Percentiles rank a stretch among this genome's conserved stretches.
phyloP scores from a whole-genome alignment of 306 rosid species.

The Lathyrus tuberosus region DNA sequence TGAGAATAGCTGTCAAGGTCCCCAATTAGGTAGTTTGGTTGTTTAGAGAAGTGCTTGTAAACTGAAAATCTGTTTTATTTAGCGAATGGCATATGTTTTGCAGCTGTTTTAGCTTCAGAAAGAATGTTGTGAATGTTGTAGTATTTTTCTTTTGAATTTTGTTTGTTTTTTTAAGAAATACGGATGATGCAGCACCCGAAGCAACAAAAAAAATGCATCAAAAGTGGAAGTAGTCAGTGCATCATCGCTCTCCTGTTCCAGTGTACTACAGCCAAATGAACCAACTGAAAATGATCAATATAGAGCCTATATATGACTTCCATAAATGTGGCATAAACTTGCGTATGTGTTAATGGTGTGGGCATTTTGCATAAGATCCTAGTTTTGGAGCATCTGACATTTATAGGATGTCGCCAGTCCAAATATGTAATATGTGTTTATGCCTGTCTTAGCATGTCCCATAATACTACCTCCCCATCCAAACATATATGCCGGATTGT shows the following conservation, averaged over 20 bases:
- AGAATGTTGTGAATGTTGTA: not conserved
- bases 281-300: conserved; percentile 4
- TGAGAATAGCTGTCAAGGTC: conserved; percentile 8
- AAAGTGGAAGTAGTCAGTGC: not conserved
- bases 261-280: not conserved
- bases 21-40: conserved; percentile 17
- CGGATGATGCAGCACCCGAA: not conserved
- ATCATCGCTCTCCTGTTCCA: not conserved
- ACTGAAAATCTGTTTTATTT: not conserved
- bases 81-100: conserved; percentile 7
- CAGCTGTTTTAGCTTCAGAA: conserved; percentile 10
- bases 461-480: not conserved
- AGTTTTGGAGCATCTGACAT: not conserved
- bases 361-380: conserved; percentile 7
- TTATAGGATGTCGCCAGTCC: not conserved
- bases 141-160: conserved; percentile 8
- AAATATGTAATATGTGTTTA: not conserved
- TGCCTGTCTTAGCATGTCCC: not conserved
- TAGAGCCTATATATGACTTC: conserved; percentile 4
- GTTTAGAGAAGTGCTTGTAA: conserved; percentile 28
- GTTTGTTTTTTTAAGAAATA: conserved; percentile 7
- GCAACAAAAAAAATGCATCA: not conserved
- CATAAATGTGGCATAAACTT: conserved; percentile 1
- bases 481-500: not conserved
- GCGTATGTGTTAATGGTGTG: not conserved